These are phyloP conservation scores for Dovyalis caffra DNA, from an alignment of 345 rosid species.

Conservation along the genomic window DNA sequence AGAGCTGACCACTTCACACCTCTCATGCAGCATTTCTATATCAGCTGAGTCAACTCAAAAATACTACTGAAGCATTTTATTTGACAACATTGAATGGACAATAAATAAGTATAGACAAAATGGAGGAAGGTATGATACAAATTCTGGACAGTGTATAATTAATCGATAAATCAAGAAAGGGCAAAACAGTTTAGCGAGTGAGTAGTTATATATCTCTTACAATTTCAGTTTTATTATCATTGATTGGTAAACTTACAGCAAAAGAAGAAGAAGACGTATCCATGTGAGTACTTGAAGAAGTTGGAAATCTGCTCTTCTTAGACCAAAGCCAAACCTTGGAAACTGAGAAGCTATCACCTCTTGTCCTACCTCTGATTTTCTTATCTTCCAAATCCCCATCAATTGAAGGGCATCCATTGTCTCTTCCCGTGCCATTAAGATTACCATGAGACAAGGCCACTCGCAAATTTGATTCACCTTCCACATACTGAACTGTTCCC, in stretches of 20 bases:
- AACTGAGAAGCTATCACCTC: constrained; percentile 53
- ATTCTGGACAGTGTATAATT: not conserved
- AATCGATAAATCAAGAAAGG: not conserved
- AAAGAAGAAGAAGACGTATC: not conserved
- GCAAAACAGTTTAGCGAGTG: not conserved
- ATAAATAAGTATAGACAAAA: not conserved
- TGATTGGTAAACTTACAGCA: not conserved
- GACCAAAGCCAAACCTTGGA: constrained; percentile 75
- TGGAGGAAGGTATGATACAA: not conserved
- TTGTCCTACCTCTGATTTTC: constrained; percentile 39
- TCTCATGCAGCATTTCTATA: not conserved
- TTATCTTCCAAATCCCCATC: constrained; percentile 39
- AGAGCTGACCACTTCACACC: not conserved
- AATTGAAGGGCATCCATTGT: constrained; percentile 9
- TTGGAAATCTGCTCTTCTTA: constrained; percentile 37
- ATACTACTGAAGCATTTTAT: not conserved
- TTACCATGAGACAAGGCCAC: constrained; percentile 39
- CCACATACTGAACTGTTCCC: constrained; percentile 66
- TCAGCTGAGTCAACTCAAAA: not conserved
- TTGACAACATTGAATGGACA: not conserved
- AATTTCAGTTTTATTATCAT: not conserved
- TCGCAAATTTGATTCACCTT: constrained; percentile 39
- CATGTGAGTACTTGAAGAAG: constrained; percentile 17
- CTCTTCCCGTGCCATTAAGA: not conserved
- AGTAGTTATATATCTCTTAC: not conserved